Evolutionary conservation across 768 basidiomycete species (phyloP).

Genomic region (Termitomyces sp.): DNA sequence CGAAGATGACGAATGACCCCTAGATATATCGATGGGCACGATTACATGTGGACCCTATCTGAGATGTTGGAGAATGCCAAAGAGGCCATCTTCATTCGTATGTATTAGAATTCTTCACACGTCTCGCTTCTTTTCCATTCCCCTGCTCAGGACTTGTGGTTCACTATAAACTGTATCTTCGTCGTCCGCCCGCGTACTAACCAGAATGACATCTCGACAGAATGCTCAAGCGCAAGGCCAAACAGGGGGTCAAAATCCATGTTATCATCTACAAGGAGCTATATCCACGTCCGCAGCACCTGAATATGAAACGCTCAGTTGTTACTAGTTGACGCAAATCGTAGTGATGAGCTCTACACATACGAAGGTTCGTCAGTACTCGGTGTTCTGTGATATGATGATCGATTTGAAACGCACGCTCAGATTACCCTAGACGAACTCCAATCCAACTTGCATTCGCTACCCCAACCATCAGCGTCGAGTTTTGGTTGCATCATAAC

Average conservation of each 20-base stretch:
- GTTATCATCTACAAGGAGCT: constrained; percentile 95
- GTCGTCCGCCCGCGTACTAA: constrained; percentile 84
- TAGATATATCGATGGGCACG: constrained; percentile 94
- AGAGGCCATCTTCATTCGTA: constrained; percentile 87
- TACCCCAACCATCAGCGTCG: constrained; percentile 83
- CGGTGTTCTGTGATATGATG: background rate
- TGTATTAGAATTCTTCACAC: too few relatives aligned
- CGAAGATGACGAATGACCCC: background rate
- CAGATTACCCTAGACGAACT: constrained; percentile 79
- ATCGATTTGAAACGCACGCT: background rate
- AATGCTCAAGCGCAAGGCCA: constrained; percentile 82
- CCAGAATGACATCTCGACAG: constrained; percentile 89
- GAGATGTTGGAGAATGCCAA: constrained; percentile 80
- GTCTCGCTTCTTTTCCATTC: too few relatives aligned
- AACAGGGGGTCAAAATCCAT: constrained; percentile 89
- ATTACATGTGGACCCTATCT: constrained; percentile 94
- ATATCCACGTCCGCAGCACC: background rate
- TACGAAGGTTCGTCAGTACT: constrained; percentile 65
- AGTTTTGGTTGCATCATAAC: constrained; percentile 93
- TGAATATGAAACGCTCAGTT: too few relatives aligned
- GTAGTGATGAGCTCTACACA: constrained; percentile 88
- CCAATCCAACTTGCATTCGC: constrained; percentile 82
- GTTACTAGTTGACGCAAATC: constrained; percentile 82
- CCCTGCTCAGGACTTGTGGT: constrained; percentile 76
- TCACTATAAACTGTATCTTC: constrained; percentile 90